Base-by-base conservation (phyloP, 2,329 filamentous ascomycete genomes). In the Chaetoscypha palmicola region DNA sequence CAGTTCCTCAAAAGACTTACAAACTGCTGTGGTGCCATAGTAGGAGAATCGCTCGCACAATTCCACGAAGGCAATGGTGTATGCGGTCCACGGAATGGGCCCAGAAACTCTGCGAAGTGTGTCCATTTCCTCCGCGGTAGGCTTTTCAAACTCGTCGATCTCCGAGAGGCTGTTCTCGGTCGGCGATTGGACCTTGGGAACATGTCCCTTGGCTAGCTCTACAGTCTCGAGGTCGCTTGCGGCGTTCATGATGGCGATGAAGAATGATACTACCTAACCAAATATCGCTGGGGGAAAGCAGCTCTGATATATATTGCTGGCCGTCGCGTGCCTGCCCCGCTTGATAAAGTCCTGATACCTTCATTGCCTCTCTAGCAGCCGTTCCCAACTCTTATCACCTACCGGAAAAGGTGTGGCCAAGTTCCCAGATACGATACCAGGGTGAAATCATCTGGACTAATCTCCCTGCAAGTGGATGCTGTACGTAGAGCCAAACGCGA, bases 21-120 rank as follows among this genome's bases (percentile, higher is more conserved):
- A 81, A 32, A 81, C 69, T 39, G 73, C 70, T 14, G 73, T 76
- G 3, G 75, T 77, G 38, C 78, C 79, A 56, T 81, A 81, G 66
- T 78, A 82, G 3, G 41, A 74, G 57, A 81, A 81, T 21, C 77
- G 70, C 62, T 81, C 77, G 62, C 76, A 80, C 36, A 82, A 58
- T 62, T 83, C 79, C 35, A 81, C 72, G 53, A 82, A 77, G 2
- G 74, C 77, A 43, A 83, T 69, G 4, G 73, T 79, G 38, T 58
- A 61, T 7, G 51, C 56, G 4, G 39, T 47, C 52, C 46, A 58
- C 22, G 56, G 54, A 21, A 61, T 58, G 14, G 46, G 41, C 22
- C 50, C 55, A 5, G 54, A 46, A 8, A 58, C 53, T 45, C 57
- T 32, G 11, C 57, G 53, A 22, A 59, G 50, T 36, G 54, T 54